Conservation (phyloP, 2,329 filamentous ascomycete genomes). For the Mariannaea sp. region DNA sequence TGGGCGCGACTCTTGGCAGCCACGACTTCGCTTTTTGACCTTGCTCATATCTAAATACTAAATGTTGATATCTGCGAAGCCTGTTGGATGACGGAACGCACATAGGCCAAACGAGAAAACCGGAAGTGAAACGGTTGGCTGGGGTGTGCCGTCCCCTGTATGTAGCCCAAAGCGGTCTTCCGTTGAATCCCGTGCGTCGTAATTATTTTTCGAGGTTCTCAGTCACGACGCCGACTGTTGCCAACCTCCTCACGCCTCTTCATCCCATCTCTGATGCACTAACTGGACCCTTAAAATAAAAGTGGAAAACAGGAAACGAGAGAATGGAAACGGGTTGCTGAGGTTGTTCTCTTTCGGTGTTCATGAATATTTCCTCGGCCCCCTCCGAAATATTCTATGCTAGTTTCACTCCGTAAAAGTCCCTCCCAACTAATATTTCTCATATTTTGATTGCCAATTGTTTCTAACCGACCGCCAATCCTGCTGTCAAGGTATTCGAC, state of each 20-base stretch:
- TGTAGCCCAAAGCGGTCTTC: slow-evolving; percentile 24
- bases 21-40: neutral
- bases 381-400: neutral
- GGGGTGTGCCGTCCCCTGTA: slow-evolving; percentile 36
- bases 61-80: slow-evolving; percentile 12
- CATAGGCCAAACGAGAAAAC: slow-evolving; percentile 1
- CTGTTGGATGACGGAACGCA: slow-evolving; percentile 5
- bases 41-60: neutral
- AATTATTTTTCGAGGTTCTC: slow-evolving; percentile 2
- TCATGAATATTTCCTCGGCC: slow-evolving; percentile 15
- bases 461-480: slow-evolving; percentile 32
- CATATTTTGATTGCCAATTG: slow-evolving; percentile 1
- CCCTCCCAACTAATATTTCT: slow-evolving; percentile 10
- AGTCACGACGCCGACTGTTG: neutral
- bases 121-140: slow-evolving; percentile 15
- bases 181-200: slow-evolving; percentile 6
- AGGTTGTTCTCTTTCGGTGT: slow-evolving; percentile 22
- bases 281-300: slow-evolving; percentile 25
- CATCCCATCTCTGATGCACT: slow-evolving; percentile 11
- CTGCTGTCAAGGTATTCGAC: slow-evolving; percentile 12
- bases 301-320: neutral
- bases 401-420: neutral
- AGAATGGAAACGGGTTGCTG: slow-evolving; percentile 12
- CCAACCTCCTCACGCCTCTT: slow-evolving; percentile 12
- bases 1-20: neutral